phyloP scores from a whole-genome alignment of 352 stramenopile genomes.

The Aphanomyces stellatus region DNA sequence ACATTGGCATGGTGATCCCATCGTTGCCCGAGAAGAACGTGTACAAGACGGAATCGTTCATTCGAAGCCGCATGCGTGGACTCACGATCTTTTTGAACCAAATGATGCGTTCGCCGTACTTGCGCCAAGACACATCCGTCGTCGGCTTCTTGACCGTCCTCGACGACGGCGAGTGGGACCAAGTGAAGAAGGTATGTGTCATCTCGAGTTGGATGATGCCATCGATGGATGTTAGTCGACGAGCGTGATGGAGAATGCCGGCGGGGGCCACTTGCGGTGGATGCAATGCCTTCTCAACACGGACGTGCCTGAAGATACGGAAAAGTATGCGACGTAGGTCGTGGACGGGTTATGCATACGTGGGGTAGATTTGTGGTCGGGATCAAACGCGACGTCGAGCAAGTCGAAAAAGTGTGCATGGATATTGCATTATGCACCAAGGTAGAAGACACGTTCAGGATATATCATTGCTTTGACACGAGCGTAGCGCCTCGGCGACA shows the following conservation, averaged over 20 bases:
- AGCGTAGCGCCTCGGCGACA: conserved; percentile 45
- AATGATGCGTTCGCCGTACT: conserved; percentile 47
- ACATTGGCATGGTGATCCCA: conserved; percentile 54
- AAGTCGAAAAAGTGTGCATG: conserved; percentile 35
- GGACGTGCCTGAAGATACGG: conserved; percentile 25
- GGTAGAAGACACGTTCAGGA: conserved; percentile 9
- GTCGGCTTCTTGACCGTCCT: conserved; percentile 34
- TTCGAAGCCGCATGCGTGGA: conserved; percentile 50
- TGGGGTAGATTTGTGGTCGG: conserved; percentile 31
- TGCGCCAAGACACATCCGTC: conserved; percentile 45
- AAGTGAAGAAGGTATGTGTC: conserved; percentile 33
- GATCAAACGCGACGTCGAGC: conserved; percentile 54
- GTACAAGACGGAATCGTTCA: conserved; percentile 43
- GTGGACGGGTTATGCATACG: background rate
- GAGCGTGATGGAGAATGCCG: conserved; percentile 46
- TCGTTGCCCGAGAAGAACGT: conserved; percentile 57
- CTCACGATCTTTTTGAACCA: conserved; percentile 49
- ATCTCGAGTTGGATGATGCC: too few relatives aligned
- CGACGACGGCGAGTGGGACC: conserved; percentile 51
- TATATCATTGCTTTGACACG: background rate
- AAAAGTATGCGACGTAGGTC: conserved; percentile 27
- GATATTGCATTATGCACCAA: conserved; percentile 48
- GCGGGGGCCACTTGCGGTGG: conserved; percentile 51
- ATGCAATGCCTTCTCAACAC: conserved; percentile 45
- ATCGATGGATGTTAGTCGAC: conserved; percentile 27